Conservation (phyloP, 345 rosid species). For the Brassica napus region DNA sequence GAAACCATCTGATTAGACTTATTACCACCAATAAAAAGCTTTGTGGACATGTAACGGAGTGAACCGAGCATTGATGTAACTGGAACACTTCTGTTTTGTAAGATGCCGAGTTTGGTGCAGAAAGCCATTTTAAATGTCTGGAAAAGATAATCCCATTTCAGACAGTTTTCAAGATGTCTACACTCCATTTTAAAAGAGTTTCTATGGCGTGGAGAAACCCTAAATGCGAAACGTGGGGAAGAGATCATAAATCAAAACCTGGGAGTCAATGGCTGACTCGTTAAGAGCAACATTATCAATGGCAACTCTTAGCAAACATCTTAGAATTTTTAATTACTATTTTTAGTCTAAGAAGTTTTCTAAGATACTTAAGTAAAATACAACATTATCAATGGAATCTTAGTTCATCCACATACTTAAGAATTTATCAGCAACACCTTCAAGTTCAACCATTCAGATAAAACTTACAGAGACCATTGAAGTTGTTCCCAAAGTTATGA, state of each 20-base stretch:
- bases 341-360: too few relatives aligned
- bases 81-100: constrained; percentile 48
- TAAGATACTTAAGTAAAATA: too few relatives aligned
- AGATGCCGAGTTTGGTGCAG: constrained; percentile 47
- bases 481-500: constrained; percentile 84
- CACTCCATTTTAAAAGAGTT: neutral
- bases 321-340: too few relatives aligned
- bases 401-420: too few relatives aligned
- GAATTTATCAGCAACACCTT: constrained; percentile 1
- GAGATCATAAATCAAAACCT: neutral
- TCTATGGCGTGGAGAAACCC: neutral
- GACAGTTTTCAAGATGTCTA: neutral
- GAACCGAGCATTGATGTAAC: constrained; percentile 55
- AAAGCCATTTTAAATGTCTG: constrained; percentile 61
- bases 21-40: constrained; percentile 37
- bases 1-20: neutral
- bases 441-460: constrained; percentile 20
- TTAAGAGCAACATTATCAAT: too few relatives aligned
- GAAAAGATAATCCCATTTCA: neutral
- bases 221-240: neutral
- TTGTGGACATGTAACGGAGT: constrained; percentile 55
- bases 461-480: constrained; percentile 69
- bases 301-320: too few relatives aligned
- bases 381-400: too few relatives aligned
- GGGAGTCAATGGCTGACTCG: neutral